Evolutionary conservation across 148 eudicot species (phyloP), one percentile per base, ranked within the genome.

Genomic region (Rhododendron griersonianum): DNA sequence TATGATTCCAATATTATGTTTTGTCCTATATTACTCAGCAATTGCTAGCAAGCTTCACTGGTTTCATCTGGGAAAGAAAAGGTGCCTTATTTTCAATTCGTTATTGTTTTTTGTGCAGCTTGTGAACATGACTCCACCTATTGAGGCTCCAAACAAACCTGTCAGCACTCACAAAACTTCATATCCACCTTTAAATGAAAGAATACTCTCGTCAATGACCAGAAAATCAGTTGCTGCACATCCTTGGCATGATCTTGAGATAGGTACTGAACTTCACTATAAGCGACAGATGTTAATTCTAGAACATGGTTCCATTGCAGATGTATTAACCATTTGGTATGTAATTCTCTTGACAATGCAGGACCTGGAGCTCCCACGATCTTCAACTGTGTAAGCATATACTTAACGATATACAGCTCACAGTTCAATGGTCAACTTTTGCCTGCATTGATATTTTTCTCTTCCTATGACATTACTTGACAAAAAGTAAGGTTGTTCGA

Each of bases 211-310:
- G 25, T 95, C 98, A 57, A 86, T 94, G 94, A 87, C 89, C n/a
- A 87, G 93, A 84, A 89, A 92, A 90, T 93, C 98, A 21, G 87
- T 91, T 84, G 98, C 95, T 87, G 95, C 98, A 76, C 98, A 95
- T 91, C 98, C 96, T 59, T 95, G 98, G 98, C 98, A 95, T 91
- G 98, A 95, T 86, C 94, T 95, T 21, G 95, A 95, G 91, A 95
- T 95, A 61, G 98, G 98, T 95, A 91, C 44, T 86, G 75, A 59
- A 53, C 75, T 55, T 79, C 21, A 39, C 79, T 14, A 9, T 35
- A 3, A 23, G 25, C 23, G 6, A 5, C 25, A 7, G 21, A 37
- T 51, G 87, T 63, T 3, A 57, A 53, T 16, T 81, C 74, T 61
- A n/a, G 39, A 71, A 59, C 71, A 80, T 83, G 45, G 23, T 85